Percentiles rank a stretch among this genome's conserved stretches.
These are phyloP conservation scores for Aegle marmelos DNA, from an alignment of 345 rosid genomes.

Conservation along the genomic window DNA sequence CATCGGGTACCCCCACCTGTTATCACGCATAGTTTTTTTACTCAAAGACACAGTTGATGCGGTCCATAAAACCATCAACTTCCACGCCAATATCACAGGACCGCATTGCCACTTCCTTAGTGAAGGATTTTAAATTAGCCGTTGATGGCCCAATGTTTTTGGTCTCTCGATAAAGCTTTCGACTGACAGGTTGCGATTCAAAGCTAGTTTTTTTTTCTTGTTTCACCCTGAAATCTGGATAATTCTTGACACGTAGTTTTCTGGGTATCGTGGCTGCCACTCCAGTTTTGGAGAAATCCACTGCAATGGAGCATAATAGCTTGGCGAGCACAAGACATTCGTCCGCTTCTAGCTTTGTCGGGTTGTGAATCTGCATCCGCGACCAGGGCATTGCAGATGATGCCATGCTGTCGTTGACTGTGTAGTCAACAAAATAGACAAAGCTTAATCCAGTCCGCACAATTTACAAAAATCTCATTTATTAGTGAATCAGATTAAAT, in stretches of 20 bases:
- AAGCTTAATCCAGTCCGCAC: no score
- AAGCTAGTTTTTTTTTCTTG: constrained; percentile 29
- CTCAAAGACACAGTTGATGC: constrained; percentile 31
- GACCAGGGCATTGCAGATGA: constrained; percentile 36
- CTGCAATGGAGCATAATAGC: constrained; percentile 36
- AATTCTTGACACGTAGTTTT: constrained; percentile 22
- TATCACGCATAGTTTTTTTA: constrained; percentile 38
- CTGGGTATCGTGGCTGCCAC: constrained; percentile 38
- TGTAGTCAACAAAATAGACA: constrained; percentile 30
- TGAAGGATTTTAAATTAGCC: constrained; percentile 25
- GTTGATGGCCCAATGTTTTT: constrained; percentile 30
- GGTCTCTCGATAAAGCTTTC: constrained; percentile 46
- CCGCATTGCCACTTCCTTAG: constrained; percentile 27
- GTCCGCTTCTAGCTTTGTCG: constrained; percentile 25
- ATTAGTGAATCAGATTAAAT: no score
- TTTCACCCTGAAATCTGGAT: constrained; percentile 52
- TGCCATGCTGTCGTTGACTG: constrained; percentile 40
- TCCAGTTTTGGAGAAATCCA: constrained; percentile 47
- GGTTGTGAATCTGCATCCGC: constrained; percentile 34
- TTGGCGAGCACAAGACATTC: constrained; percentile 35
- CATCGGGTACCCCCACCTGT: constrained; percentile 37
- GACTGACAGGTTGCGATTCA: constrained; percentile 32
- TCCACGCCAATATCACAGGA: constrained; percentile 47
- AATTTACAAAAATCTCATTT: no score
- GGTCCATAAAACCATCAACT: constrained; percentile 36